Evolutionary conservation across 2,329 filamentous ascomycete genomes (phyloP), one percentile per base, ranked within the genome.

Genomic region (Penicillium sp.): DNA sequence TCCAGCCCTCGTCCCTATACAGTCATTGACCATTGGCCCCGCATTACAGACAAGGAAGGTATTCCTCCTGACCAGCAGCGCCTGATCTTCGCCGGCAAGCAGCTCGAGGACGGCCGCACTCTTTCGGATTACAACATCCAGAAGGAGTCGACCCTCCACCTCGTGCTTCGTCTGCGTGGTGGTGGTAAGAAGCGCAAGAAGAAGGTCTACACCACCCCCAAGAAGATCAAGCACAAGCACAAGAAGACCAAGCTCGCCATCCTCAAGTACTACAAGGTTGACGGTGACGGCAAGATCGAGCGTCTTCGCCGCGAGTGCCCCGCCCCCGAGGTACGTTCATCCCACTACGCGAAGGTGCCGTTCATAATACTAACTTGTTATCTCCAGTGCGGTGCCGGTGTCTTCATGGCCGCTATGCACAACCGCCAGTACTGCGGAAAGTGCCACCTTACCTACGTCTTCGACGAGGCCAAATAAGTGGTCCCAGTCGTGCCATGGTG

Each of bases 191-290:
- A 97, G 90, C 88, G 95, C 82, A 99, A 99, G 91, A 96, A 96
- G 92, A 99, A 99, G 92, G 94, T 99, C 71, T 99, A 99, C 90
- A 97, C 91, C 79, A 99, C 94, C 75, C 94, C 94, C 80, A 99
- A 99, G 92, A 99, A 99, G 92, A 99, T 99, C 89, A 99, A 99
- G 94, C 94, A 99, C 89, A 99, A 99, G 92, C 89, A 92, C 85
- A 99, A 97, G 92, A 99, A 99, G 93, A 96, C 90, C 88, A 99
- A 99, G 89, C 84, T 99, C 80, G 94, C 94, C 75, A 93, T 99
- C 71, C 92, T 99, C 81, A 99, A 99, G 89, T 99, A 99, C 90
- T 99, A 99, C 90, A 99, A 99, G 90, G 94, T 99, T 73, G 94
- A 97, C 81, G 91, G 90, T 72, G 94, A 99, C 75, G 94, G 95